A percentile compares a stretch with the other conserved stretches of the same genome.
Conservation (phyloP, 495 filamentous ascomycete species). For the Neurospora sp. region DNA sequence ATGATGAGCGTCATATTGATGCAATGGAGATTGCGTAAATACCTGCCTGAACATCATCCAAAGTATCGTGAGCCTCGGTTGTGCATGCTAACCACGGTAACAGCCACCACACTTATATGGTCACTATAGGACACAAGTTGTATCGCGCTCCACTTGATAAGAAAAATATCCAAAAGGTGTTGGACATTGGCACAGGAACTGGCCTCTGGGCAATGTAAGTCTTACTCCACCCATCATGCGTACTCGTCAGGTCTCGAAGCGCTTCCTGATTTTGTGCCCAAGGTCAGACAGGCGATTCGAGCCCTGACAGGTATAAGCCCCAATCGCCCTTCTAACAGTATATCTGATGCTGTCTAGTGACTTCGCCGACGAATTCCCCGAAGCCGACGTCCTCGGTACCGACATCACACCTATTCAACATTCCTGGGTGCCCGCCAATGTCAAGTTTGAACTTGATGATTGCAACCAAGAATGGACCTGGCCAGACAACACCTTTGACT, state of each 20-base stretch:
- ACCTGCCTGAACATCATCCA: conserved; percentile 18
- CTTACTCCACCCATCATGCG: background rate
- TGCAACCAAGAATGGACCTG: conserved; percentile 42
- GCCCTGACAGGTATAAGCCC: background rate
- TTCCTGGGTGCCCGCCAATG: conserved; percentile 33
- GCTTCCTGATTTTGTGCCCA: background rate
- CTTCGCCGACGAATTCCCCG: conserved; percentile 36
- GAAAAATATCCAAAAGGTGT: conserved; percentile 15
- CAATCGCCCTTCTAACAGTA: conserved; percentile 2
- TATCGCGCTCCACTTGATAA: conserved; percentile 37
- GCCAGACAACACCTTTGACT: conserved; percentile 40
- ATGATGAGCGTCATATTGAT: conserved; percentile 16
- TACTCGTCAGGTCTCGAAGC: background rate
- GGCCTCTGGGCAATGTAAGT: conserved; percentile 37
- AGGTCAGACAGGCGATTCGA: background rate
- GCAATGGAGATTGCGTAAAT: conserved; percentile 13
- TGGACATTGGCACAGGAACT: conserved; percentile 31
- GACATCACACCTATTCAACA: conserved; percentile 47
- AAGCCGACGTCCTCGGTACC: conserved; percentile 45
- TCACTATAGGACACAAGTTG: conserved; percentile 40
- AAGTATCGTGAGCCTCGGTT: conserved; percentile 3
- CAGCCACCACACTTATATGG: conserved; percentile 11
- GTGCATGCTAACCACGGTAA: background rate
- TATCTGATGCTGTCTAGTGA: conserved; percentile 12
- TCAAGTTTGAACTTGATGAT: conserved; percentile 47